Evolutionary conservation across 1,139 yeast species (phyloP).

Genomic region (Suhomyces taliae): DNA sequence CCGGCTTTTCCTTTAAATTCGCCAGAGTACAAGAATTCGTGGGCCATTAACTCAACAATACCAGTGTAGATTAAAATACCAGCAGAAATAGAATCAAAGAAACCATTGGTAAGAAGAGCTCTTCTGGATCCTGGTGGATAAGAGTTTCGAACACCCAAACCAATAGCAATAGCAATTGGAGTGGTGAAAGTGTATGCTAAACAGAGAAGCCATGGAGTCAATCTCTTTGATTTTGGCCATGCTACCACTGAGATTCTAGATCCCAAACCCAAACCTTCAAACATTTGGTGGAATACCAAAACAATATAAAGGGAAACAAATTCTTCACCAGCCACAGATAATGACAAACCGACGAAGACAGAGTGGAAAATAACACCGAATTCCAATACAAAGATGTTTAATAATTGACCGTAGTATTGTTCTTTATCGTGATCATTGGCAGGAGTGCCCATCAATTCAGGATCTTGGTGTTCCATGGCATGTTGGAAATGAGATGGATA

Average conservation of each 20-base stretch:
- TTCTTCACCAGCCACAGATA: slow-evolving; percentile 72
- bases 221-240: slow-evolving; percentile 54
- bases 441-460: slow-evolving; percentile 46
- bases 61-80: slow-evolving; percentile 87
- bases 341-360: slow-evolving; percentile 71
- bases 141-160: slow-evolving; percentile 73
- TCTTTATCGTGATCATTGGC: slow-evolving; percentile 35
- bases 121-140: slow-evolving; percentile 62
- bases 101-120: slow-evolving; percentile 72
- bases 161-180: slow-evolving; percentile 83
- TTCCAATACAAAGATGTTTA: slow-evolving; percentile 60
- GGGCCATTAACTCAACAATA: slow-evolving; percentile 83
- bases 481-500: slow-evolving; percentile 51
- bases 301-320: slow-evolving; percentile 77
- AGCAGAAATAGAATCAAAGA: slow-evolving; percentile 79
- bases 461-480: slow-evolving; percentile 54
- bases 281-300: slow-evolving; percentile 84
- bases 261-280: slow-evolving; percentile 92
- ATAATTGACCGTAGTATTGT: slow-evolving; percentile 45
- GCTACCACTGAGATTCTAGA: slow-evolving; percentile 73
- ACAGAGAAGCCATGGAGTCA: slow-evolving; percentile 62
- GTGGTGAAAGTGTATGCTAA: slow-evolving; percentile 69
- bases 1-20: slow-evolving; percentile 56
- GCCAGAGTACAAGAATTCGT: slow-evolving; percentile 74
- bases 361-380: slow-evolving; percentile 84